A percentile compares a stretch with the other conserved stretches of the same genome.
Conservation (phyloP, 768 basidiomycete species). For the Crepidotus variabilis region DNA sequence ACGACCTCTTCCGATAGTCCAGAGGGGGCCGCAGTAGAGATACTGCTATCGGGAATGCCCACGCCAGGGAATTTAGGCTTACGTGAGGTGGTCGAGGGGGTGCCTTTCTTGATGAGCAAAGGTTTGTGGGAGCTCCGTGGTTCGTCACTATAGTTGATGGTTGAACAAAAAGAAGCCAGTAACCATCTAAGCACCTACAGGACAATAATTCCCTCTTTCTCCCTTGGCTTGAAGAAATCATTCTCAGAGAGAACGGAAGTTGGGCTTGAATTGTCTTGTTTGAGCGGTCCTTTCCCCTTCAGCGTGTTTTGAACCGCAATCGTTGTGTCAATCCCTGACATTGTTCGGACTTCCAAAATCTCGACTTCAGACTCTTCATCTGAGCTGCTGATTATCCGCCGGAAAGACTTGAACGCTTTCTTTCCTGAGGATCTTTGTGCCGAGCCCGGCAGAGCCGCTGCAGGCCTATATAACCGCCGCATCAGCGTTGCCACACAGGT, state of each 20-base stretch:
- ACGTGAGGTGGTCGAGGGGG: neutral
- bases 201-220: conserved; percentile 28
- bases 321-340: conserved; percentile 1
- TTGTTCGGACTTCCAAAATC: conserved; percentile 26
- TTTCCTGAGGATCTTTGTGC: conserved; percentile 5
- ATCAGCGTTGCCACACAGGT: neutral
- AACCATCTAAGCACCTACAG: conserved; percentile 20
- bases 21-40: neutral
- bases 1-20: neutral
- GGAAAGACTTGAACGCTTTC: conserved; percentile 15
- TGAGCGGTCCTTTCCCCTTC: conserved; percentile 3
- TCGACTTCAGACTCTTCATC: conserved; percentile 22
- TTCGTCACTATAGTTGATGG: conserved; percentile 34
- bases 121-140: conserved; percentile 47
- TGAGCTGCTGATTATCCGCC: conserved; percentile 33
- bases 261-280: neutral
- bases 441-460: neutral
- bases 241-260: neutral
- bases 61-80: neutral
- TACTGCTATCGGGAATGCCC: neutral
- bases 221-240: conserved; percentile 6
- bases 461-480: neutral
- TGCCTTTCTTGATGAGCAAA: conserved; percentile 17
- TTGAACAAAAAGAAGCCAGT: neutral
- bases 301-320: neutral